phyloP scores from a whole-genome alignment of 2,329 filamentous ascomycete species.

The Colletotrichum salicis region DNA sequence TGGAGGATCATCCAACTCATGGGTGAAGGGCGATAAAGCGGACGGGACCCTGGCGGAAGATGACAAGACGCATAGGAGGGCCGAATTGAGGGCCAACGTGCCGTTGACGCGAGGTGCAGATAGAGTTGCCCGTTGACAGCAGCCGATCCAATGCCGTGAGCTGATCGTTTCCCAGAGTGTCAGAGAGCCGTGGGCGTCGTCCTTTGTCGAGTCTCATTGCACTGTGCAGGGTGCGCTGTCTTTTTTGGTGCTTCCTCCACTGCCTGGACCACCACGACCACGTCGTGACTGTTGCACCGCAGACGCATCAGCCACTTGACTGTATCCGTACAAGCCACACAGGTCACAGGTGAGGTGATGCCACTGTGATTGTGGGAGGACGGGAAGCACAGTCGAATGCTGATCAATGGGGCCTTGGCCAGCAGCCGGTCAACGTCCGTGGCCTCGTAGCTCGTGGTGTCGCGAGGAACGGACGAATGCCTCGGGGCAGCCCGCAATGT shows the following conservation, averaged over 20 bases:
- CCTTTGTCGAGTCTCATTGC: constrained; percentile 8
- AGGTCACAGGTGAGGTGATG: neutral
- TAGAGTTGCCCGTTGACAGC: constrained; percentile 33
- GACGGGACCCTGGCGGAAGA: constrained; percentile 21
- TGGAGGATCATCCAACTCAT: constrained; percentile 20
- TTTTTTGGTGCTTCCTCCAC: neutral
- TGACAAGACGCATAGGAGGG: neutral
- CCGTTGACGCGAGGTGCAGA: constrained; percentile 34
- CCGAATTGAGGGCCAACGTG: constrained; percentile 20
- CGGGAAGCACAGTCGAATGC: constrained; percentile 19
- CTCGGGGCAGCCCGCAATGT: constrained; percentile 22
- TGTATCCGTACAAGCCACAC: neutral
- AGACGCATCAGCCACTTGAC: neutral
- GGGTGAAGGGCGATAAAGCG: constrained; percentile 8
- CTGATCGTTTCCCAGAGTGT: constrained; percentile 27
- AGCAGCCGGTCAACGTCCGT: constrained; percentile 32
- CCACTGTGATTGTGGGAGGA: constrained; percentile 1
- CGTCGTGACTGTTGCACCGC: constrained; percentile 20
- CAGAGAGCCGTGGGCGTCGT: constrained; percentile 3
- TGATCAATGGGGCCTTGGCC: constrained; percentile 22
- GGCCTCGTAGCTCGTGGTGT: constrained; percentile 6
- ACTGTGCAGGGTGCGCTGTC: constrained; percentile 22
- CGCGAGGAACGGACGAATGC: constrained; percentile 28
- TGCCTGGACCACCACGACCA: neutral
- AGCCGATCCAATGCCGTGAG: constrained; percentile 27